phyloP scores from a whole-genome alignment of 1,284 basidiomycete genomes.

The Kwoniella shivajii region DNA sequence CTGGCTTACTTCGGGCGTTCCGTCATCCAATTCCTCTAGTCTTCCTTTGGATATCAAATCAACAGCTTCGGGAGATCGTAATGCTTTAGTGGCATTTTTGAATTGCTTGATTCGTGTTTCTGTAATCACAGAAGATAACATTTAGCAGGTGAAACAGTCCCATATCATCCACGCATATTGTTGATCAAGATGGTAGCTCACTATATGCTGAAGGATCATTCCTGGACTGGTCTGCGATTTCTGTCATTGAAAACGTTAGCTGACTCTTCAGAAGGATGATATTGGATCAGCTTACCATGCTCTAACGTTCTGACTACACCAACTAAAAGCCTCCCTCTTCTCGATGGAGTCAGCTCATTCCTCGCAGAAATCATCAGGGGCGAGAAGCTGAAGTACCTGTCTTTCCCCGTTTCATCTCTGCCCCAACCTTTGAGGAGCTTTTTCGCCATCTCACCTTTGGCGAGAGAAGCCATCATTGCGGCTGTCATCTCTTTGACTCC shows the following conservation, averaged over 20 bases:
- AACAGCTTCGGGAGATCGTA: slow-evolving; percentile 13
- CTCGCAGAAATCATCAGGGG: background rate
- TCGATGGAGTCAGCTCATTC: background rate
- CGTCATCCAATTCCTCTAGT: slow-evolving; percentile 16
- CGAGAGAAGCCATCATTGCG: slow-evolving; percentile 13
- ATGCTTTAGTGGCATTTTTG: slow-evolving; percentile 14
- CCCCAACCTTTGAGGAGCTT: slow-evolving; percentile 16
- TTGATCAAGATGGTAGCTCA: background rate
- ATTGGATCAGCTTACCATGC: slow-evolving; percentile 6
- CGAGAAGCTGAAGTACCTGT: background rate
- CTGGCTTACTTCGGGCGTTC: slow-evolving; percentile 5
- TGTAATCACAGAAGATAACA: background rate
- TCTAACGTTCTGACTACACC: slow-evolving; percentile 9
- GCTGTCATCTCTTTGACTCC: slow-evolving; percentile 11
- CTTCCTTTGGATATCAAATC: slow-evolving; percentile 12
- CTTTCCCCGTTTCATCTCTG: slow-evolving; percentile 13
- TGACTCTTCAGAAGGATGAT: background rate
- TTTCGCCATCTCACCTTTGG: slow-evolving; percentile 18
- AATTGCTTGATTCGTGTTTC: slow-evolving; percentile 12
- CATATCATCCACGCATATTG: background rate
- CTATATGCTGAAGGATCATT: slow-evolving; percentile 16
- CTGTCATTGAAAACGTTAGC: background rate
- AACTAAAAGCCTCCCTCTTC: slow-evolving; percentile 7
- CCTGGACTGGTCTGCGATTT: slow-evolving; percentile 14
- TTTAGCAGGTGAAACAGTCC: background rate